Evolutionary conservation across 371 early-diverging fungal genomes (phyloP), one percentile per base, ranked within the genome.

Genomic region (Dichotomocladium elegans): DNA sequence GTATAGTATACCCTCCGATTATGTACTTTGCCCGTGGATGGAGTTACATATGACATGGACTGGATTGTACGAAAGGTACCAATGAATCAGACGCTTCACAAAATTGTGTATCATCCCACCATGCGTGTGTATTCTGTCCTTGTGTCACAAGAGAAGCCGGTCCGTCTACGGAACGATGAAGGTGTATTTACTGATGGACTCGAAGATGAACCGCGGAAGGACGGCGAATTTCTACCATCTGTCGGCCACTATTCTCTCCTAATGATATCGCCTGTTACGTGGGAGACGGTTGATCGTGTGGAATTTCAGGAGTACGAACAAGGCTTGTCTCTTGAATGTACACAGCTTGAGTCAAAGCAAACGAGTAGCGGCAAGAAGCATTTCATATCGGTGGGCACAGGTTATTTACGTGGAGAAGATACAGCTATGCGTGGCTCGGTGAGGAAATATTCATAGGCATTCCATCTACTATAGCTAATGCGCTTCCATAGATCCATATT

Each of bases 311-410:
- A 85, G 49, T 86, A 92, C 69, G 99, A 99, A 66, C 90, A 92
- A 47, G 88, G 94, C 9, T 74, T 90, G 21, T 82, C 82, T 15
- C 73, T 95, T 44, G 81, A 88, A 47, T 80, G 87, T 48, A 86
- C 94, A n/a, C 79, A 79, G 15, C 77, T 99, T 17, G 92, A 93
- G 51, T 89, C 91, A 14, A 89, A 90, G 57, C 92, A 95, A 61
- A 92, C 93, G 3, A 80, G 86, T 1, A 81, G 87, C 3, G 99
- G 98, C 3, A 66, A 85, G 31, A 94, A 96, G 53, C 76, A 83
- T 29, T 96, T 91, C 57, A 72, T 99, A 42, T 92, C 90, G 0
- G 87, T 95, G 19, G 96, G 95, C 8, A 99, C 99, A 0, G 90
- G 91, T 3, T 86, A 80, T 59, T 72, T 91, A 30, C 80, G 88